Conservation (phyloP, 352 stramenopile species). For the Aphanomyces stellatus region DNA sequence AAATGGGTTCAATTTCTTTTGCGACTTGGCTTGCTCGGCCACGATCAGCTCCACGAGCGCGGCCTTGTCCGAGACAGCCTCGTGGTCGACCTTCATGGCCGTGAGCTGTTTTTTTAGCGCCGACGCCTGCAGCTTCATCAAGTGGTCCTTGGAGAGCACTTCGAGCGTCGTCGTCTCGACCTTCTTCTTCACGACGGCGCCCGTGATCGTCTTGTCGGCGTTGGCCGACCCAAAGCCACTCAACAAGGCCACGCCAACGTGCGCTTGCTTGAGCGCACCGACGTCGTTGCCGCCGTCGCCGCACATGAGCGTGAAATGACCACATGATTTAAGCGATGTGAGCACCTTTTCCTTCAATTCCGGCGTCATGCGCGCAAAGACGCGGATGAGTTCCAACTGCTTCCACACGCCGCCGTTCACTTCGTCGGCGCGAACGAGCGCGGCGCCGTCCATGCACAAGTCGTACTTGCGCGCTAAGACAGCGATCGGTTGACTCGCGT, state of each 20-base stretch:
- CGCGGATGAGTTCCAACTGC: slow-evolving; percentile 64
- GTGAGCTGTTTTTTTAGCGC: slow-evolving; percentile 70
- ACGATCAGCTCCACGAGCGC: slow-evolving; percentile 76
- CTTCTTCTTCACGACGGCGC: slow-evolving; percentile 51
- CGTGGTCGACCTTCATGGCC: slow-evolving; percentile 56
- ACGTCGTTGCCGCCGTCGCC: slow-evolving; percentile 99
- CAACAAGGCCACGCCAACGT: slow-evolving; percentile 78
- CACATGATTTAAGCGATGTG: slow-evolving; percentile 89
- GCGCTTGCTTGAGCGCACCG: slow-evolving; percentile 89
- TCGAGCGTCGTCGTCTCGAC: slow-evolving; percentile 30
- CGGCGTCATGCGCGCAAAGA: slow-evolving; percentile 96
- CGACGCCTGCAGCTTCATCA: slow-evolving; percentile 84
- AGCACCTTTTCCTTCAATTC: slow-evolving; percentile 96
- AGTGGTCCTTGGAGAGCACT: slow-evolving; percentile 39
- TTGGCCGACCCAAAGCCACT: slow-evolving; percentile 78
- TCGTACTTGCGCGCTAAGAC: slow-evolving; percentile 72
- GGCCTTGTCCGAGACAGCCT: slow-evolving; percentile 67
- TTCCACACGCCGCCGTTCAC: slow-evolving; percentile 80
- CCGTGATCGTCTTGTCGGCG: slow-evolving; percentile 80
- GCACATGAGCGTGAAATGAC: slow-evolving; percentile 95
- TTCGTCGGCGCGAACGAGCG: slow-evolving; percentile 56
- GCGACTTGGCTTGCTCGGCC: slow-evolving; percentile 56
- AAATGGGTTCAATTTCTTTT: slow-evolving; percentile 38
- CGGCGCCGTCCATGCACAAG: slow-evolving; percentile 78
- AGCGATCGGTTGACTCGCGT: slow-evolving; percentile 51